Conservation (phyloP, 2,329 filamentous ascomycete genomes). For the Alternaria viburni region DNA sequence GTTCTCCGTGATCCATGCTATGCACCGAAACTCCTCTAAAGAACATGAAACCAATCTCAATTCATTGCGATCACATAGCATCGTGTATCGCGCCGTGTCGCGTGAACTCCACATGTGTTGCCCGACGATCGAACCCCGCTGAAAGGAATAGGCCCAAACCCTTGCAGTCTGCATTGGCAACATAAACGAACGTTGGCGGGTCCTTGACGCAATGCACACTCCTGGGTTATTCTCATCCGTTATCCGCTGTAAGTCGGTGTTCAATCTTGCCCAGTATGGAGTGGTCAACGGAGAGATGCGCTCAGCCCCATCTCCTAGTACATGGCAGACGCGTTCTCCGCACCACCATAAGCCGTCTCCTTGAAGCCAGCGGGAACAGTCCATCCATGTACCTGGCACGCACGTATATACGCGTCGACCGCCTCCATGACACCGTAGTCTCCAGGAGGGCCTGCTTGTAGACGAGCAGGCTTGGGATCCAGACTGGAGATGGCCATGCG, state of each 20-base stretch:
- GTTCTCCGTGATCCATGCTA: neutral
- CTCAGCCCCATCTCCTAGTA: neutral
- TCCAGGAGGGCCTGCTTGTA: conserved; percentile 51
- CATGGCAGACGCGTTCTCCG: neutral
- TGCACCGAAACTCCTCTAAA: conserved; percentile 1
- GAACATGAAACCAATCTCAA: neutral
- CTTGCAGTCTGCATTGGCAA: neutral
- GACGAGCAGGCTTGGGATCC: conserved; percentile 74
- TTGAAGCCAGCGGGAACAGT: conserved; percentile 68
- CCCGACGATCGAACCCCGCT: neutral
- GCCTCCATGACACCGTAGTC: conserved; percentile 76
- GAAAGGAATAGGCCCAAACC: neutral
- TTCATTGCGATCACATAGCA: neutral
- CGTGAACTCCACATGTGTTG: neutral
- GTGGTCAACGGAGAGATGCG: neutral
- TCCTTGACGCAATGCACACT: neutral
- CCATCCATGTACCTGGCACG: conserved; percentile 76
- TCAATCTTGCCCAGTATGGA: rapidly evolving
- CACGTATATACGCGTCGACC: conserved; percentile 73
- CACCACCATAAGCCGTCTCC: conserved; percentile 52
- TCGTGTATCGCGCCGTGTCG: neutral
- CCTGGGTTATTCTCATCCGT: neutral
- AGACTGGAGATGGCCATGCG: conserved; percentile 73
- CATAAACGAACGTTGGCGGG: neutral
- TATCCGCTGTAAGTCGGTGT: neutral